A percentile compares a stretch with the other conserved stretches of the same genome.
These are phyloP conservation scores for Zhuliangozyma blackwelliae DNA, from an alignment of 1,139 yeast genomes.

Conservation along the genomic window DNA sequence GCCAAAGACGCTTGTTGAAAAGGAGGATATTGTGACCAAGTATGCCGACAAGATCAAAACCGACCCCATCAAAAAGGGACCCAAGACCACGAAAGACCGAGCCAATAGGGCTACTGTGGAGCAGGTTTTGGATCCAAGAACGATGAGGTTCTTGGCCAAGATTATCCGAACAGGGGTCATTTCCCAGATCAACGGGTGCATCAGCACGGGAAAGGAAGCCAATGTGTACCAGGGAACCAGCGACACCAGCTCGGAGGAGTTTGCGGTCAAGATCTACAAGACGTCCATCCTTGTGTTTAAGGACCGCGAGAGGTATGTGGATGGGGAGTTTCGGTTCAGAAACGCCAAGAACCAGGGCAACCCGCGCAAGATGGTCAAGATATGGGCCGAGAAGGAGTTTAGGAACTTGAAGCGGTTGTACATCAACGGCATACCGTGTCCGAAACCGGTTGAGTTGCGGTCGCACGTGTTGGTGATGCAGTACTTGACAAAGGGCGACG, in stretches of 20 bases:
- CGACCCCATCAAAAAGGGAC: slow-evolving; percentile 55
- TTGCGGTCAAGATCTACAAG: slow-evolving; percentile 90
- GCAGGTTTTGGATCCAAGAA: slow-evolving; percentile 93
- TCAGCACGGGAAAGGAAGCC: slow-evolving; percentile 97
- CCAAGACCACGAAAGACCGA: slow-evolving; percentile 66
- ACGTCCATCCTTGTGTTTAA: slow-evolving; percentile 94
- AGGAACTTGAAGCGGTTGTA: slow-evolving; percentile 82
- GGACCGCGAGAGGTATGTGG: slow-evolving; percentile 93
- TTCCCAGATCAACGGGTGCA: slow-evolving; percentile 85
- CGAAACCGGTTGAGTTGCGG: slow-evolving; percentile 83
- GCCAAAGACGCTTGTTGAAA: slow-evolving; percentile 32
- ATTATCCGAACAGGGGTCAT: slow-evolving; percentile 80
- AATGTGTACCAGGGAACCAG: slow-evolving; percentile 93
- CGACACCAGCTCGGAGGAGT: slow-evolving; percentile 51
- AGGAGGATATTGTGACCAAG: slow-evolving; percentile 56
- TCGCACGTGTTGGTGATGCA: slow-evolving; percentile 96
- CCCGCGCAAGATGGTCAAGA: slow-evolving; percentile 94
- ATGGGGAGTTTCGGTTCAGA: slow-evolving; percentile 91
- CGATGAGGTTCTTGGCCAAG: slow-evolving; percentile 76
- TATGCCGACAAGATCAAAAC: slow-evolving; percentile 63
- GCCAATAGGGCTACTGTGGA: slow-evolving; percentile 96
- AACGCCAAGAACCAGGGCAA: slow-evolving; percentile 81
- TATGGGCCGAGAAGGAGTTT: slow-evolving; percentile 98
- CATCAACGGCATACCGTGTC: slow-evolving; percentile 79
- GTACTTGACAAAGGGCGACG: slow-evolving; percentile 71